A percentile compares a stretch with the other conserved stretches of the same genome.
Conservation (phyloP, 345 rosid species). For the Gossypium thurberi region DNA sequence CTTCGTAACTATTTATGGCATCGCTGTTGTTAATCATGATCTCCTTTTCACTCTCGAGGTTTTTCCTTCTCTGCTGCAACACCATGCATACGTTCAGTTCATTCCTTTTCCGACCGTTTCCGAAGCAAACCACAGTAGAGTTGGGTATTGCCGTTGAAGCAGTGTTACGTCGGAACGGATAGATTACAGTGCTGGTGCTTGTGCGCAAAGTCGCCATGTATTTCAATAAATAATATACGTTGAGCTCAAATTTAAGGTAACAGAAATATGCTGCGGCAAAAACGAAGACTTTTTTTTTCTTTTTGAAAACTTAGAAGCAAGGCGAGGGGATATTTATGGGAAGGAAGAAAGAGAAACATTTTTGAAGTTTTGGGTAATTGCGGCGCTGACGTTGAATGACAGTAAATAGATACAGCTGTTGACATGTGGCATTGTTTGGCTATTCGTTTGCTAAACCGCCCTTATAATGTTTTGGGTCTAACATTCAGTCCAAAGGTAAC, state of each 20-base stretch:
- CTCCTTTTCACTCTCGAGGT: background rate
- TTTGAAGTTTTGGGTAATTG: background rate
- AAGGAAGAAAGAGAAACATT: no score
- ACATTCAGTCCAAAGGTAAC: background rate
- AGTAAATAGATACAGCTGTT: background rate
- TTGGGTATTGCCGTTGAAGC: background rate
- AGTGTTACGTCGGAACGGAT: background rate
- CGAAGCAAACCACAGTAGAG: background rate
- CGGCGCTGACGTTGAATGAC: background rate
- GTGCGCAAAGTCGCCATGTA: slow-evolving; percentile 6
- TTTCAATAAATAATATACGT: background rate
- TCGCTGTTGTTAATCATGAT: background rate
- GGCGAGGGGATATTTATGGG: background rate
- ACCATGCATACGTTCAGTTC: slow-evolving; percentile 6
- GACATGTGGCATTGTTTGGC: background rate
- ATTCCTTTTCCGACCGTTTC: slow-evolving; percentile 7
- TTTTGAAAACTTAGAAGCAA: background rate
- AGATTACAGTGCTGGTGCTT: background rate
- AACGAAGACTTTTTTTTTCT: background rate
- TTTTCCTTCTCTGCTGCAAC: slow-evolving; percentile 8
- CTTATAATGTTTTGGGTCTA: background rate
- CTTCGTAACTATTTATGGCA: background rate
- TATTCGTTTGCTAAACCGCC: background rate
- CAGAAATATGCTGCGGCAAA: background rate
- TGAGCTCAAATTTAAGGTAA: background rate